Base-by-base conservation (phyloP, 2,329 filamentous ascomycete genomes). In the Hypoxylon sp. region DNA sequence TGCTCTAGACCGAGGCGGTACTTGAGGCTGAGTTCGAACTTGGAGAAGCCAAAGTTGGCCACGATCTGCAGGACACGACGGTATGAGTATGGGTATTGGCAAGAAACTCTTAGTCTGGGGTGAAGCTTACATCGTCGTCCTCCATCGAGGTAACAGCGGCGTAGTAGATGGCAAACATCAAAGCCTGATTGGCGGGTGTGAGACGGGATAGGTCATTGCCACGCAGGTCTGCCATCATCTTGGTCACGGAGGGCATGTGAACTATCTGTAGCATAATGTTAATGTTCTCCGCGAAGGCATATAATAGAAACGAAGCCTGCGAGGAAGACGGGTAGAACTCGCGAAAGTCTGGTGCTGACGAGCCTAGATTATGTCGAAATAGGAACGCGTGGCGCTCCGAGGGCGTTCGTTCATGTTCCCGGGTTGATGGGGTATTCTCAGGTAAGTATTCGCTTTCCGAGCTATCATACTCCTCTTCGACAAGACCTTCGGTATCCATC, bases 101-200 rank as follows among this genome's bases (percentile, higher is more conserved):
- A n/a, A n/a, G n/a, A 52, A 20, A 11, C 3, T 46, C 6, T 15
- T 7, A 17, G 6, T 26, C 6, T 26, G 17, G 59, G 4, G 15
- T 10, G 17, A 53, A 24, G 73, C 80, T 73, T 65, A 85, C 83
- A 71, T 87, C 84, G 0, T 86, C 82, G 3, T 85, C 83, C 8
- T 86, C 84, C 84, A 87, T 85, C 0, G 84, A 86, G 0, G 79
- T 81, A 6, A 87, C 74, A 0, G 84, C 81, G 0, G 84, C 80
- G 65, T 86, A 87, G 73, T 86, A 87, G 5, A 88, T 84, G 0
- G 84, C 77, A 68, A 87, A 86, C 71, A 87, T 73, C 44, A 88
- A 70, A 1, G 85, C 84, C 61, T 87, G 82, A 46, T 84, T 78
- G 2, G 79, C 73, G 1, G 80, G 79, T 0, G 78, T 75, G 0